Base-by-base conservation (phyloP, 2,329 filamentous ascomycete genomes). In the Phoma sp. region DNA sequence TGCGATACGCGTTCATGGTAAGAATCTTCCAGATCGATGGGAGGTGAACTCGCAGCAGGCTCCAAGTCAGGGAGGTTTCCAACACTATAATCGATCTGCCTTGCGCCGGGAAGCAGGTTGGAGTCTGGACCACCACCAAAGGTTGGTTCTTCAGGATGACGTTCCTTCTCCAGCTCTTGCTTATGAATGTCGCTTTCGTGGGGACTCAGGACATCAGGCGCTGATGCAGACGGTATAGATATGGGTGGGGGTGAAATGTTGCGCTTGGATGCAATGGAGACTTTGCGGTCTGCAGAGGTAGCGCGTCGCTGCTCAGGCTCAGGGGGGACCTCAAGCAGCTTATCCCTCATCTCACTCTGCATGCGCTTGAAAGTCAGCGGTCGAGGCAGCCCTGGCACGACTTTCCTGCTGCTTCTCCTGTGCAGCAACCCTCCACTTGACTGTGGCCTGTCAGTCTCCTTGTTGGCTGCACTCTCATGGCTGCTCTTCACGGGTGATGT, bases 341-440 rank as follows among this genome's bases (percentile, higher is more conserved):
- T 88, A 64, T 89, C 86, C 63, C 91, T 84, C 59, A 85, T 83
- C 75, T 96, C 93, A 25, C 91, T 93, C 70, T 89, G 84, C 73
- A 93, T 91, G 65, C 92, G 85, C 74, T 87, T 89, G 76, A 96
- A 92, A 0, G 91, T 96, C 65, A 88, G 85, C 4, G 87, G 80
- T 43, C 91, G 85, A 35, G 91, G 90, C 33, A 96, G 78, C 13
- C 89, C 88, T 14, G 91, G 89, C 13, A 93, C 86, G n/a, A 91
- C 90, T 67, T 82, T 86, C 62, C 85, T 72, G 55, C 70, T 74
- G 46, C 68, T 56, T 48, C 69, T 63, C 47, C 70, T 62, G 24
- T 61, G 45, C 56, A 72, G 52, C 49, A 72, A 57, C 0, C 67
- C 68, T 23, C 63, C 70, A 40, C 70, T 73, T 38, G 71, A 72